Evolutionary conservation across 768 basidiomycete genomes (phyloP), one percentile per base, ranked within the genome.

Genomic region (Coprinellus aureogranulatus): DNA sequence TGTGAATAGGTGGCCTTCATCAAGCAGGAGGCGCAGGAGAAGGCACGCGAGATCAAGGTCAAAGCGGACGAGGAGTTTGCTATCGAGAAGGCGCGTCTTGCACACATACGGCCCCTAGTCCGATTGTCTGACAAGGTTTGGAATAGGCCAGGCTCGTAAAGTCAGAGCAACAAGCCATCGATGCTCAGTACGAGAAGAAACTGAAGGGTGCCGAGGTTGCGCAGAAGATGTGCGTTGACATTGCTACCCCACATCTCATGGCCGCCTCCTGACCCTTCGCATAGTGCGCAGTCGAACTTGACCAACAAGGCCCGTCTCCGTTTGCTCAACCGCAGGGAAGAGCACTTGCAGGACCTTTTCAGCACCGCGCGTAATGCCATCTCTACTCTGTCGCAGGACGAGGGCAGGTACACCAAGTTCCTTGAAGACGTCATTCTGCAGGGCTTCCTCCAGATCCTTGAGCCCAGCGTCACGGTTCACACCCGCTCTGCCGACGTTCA

Each of bases 11-110:
- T 96, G 47, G 88, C 93, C 53, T 98, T 98, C 81, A 98, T 98
- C 82, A 96, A 92, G 75, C 97, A 98, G 69, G 97, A 99, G 74
- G 96, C 96, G 3, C 73, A 92, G 62, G 96, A 99, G 79, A 99
- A 99, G 76, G 95, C 94, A 1, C 81, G 97, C 8, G 97, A 99
- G 75, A 94, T 99, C 60, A 88, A 83, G 62, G 93, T 98, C 59
- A 99, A 99, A 73, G 96, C 97, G 0, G 94, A 99, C 61, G 95
- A 98, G 72, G 96, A 99, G 76, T 98, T 98, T 69, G 90, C 96
- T 20, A 98, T 99, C 63, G 97, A 99, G 72, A 99, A 99, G 84
- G 95, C 87, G 55, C 58, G 61, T 49, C 27, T 18, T 22, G 22
- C 18, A 23, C 44, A 39, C 25, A 46, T 16, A 5, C n/a, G n/a